phyloP scores from a whole-genome alignment of 176 grass and related monocot genomes.

The Chloris gayana region DNA sequence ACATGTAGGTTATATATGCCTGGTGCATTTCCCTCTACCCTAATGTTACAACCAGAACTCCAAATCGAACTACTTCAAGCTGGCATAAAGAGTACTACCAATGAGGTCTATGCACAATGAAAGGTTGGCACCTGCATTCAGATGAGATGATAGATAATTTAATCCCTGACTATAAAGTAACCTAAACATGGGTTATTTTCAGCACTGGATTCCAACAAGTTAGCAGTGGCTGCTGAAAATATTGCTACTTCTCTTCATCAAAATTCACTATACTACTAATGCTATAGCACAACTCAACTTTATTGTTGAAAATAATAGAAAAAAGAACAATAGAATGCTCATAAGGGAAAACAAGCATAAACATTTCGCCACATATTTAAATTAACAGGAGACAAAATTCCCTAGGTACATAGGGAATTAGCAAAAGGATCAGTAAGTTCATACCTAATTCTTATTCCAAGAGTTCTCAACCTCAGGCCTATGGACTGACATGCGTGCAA shows the following conservation, averaged over 20 bases:
- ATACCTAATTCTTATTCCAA: constrained; percentile 42
- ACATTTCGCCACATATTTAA: background rate
- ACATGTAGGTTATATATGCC: background rate
- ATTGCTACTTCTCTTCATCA: background rate
- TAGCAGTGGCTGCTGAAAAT: background rate
- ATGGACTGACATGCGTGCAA: constrained; percentile 66
- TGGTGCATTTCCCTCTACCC: background rate
- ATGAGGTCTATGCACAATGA: background rate
- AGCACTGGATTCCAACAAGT: background rate
- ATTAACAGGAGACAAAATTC: background rate
- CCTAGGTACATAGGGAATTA: background rate
- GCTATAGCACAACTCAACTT: background rate
- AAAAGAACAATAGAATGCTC: background rate
- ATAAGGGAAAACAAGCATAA: background rate
- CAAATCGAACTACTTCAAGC: constrained; percentile 7
- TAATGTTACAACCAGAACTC: background rate
- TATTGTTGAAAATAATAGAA: constrained; percentile 7
- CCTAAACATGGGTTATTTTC: constrained; percentile 1
- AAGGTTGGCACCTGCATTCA: background rate
- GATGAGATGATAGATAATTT: background rate
- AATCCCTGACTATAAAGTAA: background rate
- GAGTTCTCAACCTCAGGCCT: constrained; percentile 66
- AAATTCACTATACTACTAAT: constrained; percentile 4
- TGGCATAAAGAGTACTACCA: background rate
- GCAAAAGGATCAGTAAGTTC: background rate